Evolutionary conservation across 192 early-diverging fungal genomes (phyloP).

Genomic region (Hyaloraphidium curvatum): DNA sequence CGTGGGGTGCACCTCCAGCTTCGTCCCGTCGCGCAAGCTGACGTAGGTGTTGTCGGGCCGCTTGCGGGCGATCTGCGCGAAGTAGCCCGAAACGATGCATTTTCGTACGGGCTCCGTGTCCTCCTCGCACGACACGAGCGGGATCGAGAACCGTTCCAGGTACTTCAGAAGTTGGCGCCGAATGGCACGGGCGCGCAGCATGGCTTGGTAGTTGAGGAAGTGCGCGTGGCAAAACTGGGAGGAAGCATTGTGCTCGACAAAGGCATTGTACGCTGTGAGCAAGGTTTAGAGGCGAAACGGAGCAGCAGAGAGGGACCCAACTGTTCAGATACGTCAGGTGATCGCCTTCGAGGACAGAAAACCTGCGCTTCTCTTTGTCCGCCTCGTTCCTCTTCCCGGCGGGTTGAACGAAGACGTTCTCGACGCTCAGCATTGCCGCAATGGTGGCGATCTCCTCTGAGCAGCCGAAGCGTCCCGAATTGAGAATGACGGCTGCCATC

Average conservation of each 20-base stretch:
- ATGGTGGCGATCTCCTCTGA: constrained; percentile 56
- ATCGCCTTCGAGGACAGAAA: constrained; percentile 59
- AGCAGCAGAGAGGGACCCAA: constrained; percentile 1
- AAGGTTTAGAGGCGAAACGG: not conserved
- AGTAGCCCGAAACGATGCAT: constrained; percentile 53
- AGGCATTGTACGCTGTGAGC: constrained; percentile 22
- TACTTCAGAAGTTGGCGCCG: constrained; percentile 26
- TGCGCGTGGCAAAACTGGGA: not conserved
- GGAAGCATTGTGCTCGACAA: constrained; percentile 14
- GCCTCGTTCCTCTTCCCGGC: constrained; percentile 15
- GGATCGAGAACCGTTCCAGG: constrained; percentile 17
- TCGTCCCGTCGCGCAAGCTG: constrained; percentile 30
- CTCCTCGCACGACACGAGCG: constrained; percentile 11
- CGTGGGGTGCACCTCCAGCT: constrained; percentile 20
- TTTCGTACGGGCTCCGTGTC: constrained; percentile 34
- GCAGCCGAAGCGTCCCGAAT: constrained; percentile 40
- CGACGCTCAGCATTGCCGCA: constrained; percentile 57
- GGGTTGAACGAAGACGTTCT: constrained; percentile 22
- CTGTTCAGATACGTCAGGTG: constrained; percentile 32
- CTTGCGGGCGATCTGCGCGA: constrained; percentile 51
- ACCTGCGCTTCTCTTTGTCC: constrained; percentile 40
- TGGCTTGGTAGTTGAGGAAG: constrained; percentile 4
- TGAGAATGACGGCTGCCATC: constrained; percentile 42
- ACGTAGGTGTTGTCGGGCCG: constrained; percentile 43
- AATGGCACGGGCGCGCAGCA: constrained; percentile 15